Percentiles rank a stretch among this genome's conserved stretches.
Evolutionary conservation across 495 filamentous ascomycete genomes (phyloP).

Genomic region (Daldinia decipiens): DNA sequence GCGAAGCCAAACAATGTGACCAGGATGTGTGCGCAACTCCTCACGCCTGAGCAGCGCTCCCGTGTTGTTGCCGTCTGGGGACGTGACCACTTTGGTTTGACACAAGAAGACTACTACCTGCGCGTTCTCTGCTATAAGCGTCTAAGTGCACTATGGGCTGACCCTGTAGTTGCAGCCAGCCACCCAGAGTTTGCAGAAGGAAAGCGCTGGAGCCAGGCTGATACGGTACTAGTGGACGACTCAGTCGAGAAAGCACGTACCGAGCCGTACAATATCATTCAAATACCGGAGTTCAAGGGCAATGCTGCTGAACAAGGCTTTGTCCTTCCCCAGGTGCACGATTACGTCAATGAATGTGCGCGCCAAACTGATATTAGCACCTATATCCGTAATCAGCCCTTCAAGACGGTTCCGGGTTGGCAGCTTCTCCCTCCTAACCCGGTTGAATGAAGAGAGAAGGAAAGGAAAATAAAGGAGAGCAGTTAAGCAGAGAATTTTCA

Average conservation of each 20-base stretch:
- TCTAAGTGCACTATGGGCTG: slow-evolving; percentile 75
- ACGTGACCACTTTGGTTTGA: slow-evolving; percentile 80
- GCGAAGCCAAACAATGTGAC: slow-evolving; percentile 76
- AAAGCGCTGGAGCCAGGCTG: slow-evolving; percentile 76
- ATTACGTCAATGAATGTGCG: slow-evolving; percentile 59
- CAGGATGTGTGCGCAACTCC: slow-evolving; percentile 65
- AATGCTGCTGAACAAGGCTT: slow-evolving; percentile 46
- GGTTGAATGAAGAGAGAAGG: neutral
- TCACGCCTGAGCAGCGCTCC: slow-evolving; percentile 56
- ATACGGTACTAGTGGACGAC: slow-evolving; percentile 93
- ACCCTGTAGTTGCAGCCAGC: slow-evolving; percentile 58
- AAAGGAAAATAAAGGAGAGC: neutral
- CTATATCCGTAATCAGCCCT: slow-evolving; percentile 53
- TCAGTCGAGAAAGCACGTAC: slow-evolving; percentile 76
- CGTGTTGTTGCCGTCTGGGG: slow-evolving; percentile 77
- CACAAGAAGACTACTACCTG: slow-evolving; percentile 66
- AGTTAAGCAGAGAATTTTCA: neutral
- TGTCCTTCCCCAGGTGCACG: slow-evolving; percentile 59
- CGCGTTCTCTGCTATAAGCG: slow-evolving; percentile 91
- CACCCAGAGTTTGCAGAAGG: slow-evolving; percentile 58
- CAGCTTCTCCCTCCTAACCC: neutral
- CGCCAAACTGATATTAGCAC: slow-evolving; percentile 58
- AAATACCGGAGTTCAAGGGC: slow-evolving; percentile 78
- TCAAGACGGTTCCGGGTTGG: slow-evolving; percentile 26
- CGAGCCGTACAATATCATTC: slow-evolving; percentile 85